These are phyloP conservation scores for Inonotus obliquus DNA, from an alignment of 1,284 basidiomycete species.

Conservation along the genomic window DNA sequence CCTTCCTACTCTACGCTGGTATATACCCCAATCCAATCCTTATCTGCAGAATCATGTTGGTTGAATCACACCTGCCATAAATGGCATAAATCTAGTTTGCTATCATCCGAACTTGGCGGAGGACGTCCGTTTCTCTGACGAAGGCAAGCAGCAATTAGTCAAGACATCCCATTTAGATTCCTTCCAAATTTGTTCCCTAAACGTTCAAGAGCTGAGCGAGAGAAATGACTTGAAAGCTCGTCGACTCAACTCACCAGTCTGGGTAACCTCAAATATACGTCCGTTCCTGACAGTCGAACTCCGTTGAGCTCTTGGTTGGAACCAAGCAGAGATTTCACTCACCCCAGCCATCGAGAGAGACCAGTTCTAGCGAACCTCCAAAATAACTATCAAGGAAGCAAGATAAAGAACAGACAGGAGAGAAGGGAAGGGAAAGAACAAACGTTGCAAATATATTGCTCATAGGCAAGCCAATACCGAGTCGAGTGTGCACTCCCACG, in stretches of 20 bases:
- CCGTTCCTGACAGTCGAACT: conserved; percentile 52
- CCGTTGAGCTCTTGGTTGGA: not conserved
- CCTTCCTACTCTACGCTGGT: too few species aligned
- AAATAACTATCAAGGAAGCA: conserved; percentile 53
- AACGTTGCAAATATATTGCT: conserved; percentile 81
- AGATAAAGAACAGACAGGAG: not conserved
- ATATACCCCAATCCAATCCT: too few species aligned
- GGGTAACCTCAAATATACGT: conserved; percentile 76
- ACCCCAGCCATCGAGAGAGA: conserved; percentile 83
- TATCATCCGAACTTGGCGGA: not conserved
- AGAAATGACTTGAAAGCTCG: not conserved
- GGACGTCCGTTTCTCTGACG: not conserved
- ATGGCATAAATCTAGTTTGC: not conserved
- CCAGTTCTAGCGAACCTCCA: conserved; percentile 77
- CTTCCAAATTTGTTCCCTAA: conserved; percentile 80
- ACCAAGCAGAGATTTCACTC: conserved; percentile 23
- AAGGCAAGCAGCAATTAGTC: conserved; percentile 15
- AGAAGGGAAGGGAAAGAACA: conserved; percentile 23
- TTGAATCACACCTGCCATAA: not conserved
- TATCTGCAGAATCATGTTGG: not conserved
- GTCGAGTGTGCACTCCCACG: conserved; percentile 52
- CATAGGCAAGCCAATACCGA: conserved; percentile 81
- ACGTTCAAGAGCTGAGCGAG: not conserved
- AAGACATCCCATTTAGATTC: conserved; percentile 59
- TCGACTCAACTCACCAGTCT: conserved; percentile 58